These are phyloP conservation scores for Ustilago cynodontis DNA, from an alignment of 1,284 basidiomycete species.

Conservation along the genomic window DNA sequence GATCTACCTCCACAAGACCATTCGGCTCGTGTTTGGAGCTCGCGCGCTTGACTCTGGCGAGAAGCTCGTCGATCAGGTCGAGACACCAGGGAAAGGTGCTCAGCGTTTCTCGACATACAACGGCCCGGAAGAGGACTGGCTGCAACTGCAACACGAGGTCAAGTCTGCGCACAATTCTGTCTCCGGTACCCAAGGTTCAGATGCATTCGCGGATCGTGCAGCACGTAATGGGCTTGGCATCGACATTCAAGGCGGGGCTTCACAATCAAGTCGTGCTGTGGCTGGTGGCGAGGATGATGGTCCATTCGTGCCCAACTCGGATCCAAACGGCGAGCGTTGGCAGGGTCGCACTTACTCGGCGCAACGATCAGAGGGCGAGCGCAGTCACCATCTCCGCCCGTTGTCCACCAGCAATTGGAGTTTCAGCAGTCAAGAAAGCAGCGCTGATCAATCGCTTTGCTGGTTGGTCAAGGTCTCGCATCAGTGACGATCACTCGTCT, in stretches of 20 bases:
- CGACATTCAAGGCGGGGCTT: constrained; percentile 14
- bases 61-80: constrained; percentile 44
- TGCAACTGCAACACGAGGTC: constrained; percentile 21
- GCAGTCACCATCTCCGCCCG: no score
- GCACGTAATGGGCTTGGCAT: constrained; percentile 20
- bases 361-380: background rate
- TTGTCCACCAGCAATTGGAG: constrained; percentile 17
- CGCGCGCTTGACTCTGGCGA: constrained; percentile 55
- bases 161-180: constrained; percentile 12
- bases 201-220: background rate
- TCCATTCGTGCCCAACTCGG: constrained; percentile 44
- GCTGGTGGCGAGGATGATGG: background rate
- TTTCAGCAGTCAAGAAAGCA: constrained; percentile 28
- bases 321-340: constrained; percentile 60
- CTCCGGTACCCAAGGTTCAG: background rate
- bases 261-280: background rate
- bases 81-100: constrained; percentile 48
- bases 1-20: constrained; percentile 59
- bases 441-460: background rate
- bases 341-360: constrained; percentile 15
- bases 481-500: no score
- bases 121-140: constrained; percentile 60
- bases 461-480: background rate
- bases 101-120: constrained; percentile 48
- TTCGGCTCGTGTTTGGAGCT: constrained; percentile 62